Base-by-base conservation (phyloP, 345 rosid genomes). In the Salix dunnii region DNA sequence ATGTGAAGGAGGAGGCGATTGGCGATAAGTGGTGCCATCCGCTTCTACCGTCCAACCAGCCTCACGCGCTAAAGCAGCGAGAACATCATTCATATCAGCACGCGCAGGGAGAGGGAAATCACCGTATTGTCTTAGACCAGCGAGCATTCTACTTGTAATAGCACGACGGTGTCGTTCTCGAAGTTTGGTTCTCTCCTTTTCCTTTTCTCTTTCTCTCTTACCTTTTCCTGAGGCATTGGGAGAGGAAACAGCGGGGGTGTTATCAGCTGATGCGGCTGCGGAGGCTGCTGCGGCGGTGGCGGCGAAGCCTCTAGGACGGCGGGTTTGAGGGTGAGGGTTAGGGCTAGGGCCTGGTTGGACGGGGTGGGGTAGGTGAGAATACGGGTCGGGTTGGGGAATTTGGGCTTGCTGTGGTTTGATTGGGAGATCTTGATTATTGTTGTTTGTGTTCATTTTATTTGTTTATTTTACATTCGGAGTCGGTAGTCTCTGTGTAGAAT, bases 1-100 rank as follows among this genome's bases (percentile, higher is more conserved):
- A 67, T 87, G 94, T 40, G 91, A 85, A 5, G 85, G 80, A 62
- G 92, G 90, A 63, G 89, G 87, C 12, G 94, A 87, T 20, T 88
- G 97, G 21, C 97, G 77, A 55, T 89, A 90, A 46, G 97, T 95
- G 79, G 92, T 90, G 72, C 99, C 97, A 23, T 94, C 97, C 13
- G 97, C 78, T 75, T 94, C 98, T 16, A 95, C 99, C 16, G 91
- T 95, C 99, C 99, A 92, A 6, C 99, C 97, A 74, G 97, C 97
- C 83, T 95, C 97, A 40, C 99, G 99, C 30, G 97, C 99, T 38
- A 95, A 84, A 27, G 99, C 97, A 20, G 99, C 97, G 33, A 95
- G 89, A n/a, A 95, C 99, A 68, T 95, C 99, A 85, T 95, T 95
- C 99, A 92, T 95, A 87, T 95, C 99, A 10, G 97, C 99, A 73